Conservation (phyloP, 179 eudicot genomes). For the Beta corolliflora region DNA sequence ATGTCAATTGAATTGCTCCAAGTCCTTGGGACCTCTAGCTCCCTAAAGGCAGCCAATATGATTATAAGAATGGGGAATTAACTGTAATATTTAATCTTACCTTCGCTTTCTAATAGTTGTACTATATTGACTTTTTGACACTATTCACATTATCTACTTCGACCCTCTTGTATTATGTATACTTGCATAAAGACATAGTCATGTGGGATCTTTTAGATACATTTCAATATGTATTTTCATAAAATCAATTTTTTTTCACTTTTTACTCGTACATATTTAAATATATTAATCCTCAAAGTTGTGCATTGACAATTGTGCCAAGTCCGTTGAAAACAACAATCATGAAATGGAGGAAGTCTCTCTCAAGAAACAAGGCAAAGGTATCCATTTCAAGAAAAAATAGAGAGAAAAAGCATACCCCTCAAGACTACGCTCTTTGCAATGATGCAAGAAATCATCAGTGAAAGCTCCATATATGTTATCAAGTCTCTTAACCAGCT, state of each 20-base stretch:
- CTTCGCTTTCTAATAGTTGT: neutral
- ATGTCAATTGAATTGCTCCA: constrained; percentile 42
- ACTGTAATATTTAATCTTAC: neutral
- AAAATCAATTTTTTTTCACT: too few relatives aligned
- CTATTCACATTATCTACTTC: too few relatives aligned
- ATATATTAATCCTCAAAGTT: too few relatives aligned
- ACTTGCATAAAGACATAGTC: too few relatives aligned
- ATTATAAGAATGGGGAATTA: neutral
- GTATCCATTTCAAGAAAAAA: neutral
- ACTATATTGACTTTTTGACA: too few relatives aligned
- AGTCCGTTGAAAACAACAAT: too few relatives aligned
- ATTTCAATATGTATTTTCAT: too few relatives aligned
- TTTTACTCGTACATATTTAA: too few relatives aligned
- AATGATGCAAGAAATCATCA: constrained; percentile 44
- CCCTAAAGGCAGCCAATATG: constrained; percentile 31
- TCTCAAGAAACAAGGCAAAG: neutral
- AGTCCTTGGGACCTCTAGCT: constrained; percentile 57
- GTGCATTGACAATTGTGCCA: too few relatives aligned
- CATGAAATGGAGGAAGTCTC: too few relatives aligned
- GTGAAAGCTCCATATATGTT: constrained; percentile 50
- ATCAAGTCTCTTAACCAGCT: constrained; percentile 56
- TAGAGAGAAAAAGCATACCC: constrained; percentile 45
- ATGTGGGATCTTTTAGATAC: too few relatives aligned
- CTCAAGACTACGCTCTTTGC: constrained; percentile 50
- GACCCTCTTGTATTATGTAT: too few relatives aligned